These are phyloP conservation scores for Sporothrix brunneoviolacea DNA, from an alignment of 2,329 filamentous ascomycete species.

Conservation along the genomic window DNA sequence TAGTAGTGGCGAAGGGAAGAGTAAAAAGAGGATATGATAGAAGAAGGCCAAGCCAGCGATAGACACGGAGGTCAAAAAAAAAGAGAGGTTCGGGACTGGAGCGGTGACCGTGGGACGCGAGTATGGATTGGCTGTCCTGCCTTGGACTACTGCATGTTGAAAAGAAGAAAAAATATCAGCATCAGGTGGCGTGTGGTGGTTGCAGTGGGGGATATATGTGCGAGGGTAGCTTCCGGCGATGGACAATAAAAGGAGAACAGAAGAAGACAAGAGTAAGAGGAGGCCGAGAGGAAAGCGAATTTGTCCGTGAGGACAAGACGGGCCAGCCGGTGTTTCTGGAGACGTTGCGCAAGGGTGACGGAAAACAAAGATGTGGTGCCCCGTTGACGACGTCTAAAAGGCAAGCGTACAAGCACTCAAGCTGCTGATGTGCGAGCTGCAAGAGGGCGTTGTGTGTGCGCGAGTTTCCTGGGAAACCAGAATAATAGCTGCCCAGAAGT, in stretches of 20 bases:
- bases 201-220: constrained; percentile 4
- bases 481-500: too few species aligned
- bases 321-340: not conserved
- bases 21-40: not conserved
- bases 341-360: constrained; percentile 9
- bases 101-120: too few species aligned
- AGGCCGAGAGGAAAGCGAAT: not conserved
- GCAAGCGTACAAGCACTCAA: not conserved
- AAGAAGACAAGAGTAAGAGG: not conserved
- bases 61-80: not conserved
- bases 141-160: constrained; percentile 7
- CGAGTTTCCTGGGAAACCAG: too few species aligned
- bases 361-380: constrained; percentile 5
- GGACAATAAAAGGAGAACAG: not conserved
- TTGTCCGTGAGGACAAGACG: not conserved
- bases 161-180: not conserved
- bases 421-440: not conserved
- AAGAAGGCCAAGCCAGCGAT: too few species aligned
- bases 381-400: constrained; percentile 3
- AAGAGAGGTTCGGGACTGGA: not conserved
- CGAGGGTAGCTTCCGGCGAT: not conserved
- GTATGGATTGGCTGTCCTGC: not conserved
- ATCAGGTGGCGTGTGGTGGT: constrained; percentile 5
- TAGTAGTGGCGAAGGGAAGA: too few species aligned
- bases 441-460: too few species aligned